Evolutionary conservation across 257 asterid genomes (phyloP), one percentile per base, ranked within the genome.

Genomic region (Cinchona pubescens): DNA sequence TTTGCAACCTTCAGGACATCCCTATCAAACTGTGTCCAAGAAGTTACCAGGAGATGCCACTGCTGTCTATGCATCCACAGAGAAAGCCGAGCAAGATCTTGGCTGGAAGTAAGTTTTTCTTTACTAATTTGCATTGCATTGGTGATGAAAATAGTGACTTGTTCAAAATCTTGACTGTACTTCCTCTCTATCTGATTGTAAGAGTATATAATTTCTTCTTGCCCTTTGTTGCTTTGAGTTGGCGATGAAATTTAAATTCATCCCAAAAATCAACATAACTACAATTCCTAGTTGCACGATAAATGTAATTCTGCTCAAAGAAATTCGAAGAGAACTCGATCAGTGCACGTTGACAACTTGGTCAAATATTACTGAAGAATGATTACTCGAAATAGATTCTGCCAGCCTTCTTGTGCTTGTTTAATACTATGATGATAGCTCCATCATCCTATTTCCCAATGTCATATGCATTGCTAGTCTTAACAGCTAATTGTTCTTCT

Each of bases 31-130:
- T 92, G 71, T 90, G 97, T 76, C 96, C 97, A 40, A 86, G 97
- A 81, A 84, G 98, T n/a, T n/a, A 79, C 83, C 90, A 7, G 97
- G 97, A 46, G 98, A 94, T 78, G 98, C 98, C 48, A 90, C 96
- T 1, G 96, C 96, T 76, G 98, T 94, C 67, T 94, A 92, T 74
- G 97, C 98, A 61, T 89, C 97, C 21, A 94, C 90, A 0, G 89
- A 88, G 71, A 94, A 88, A 82, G 97, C 96, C 43, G 87, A 72
- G 77, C 87, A 83, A 75, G 97, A 90, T 83, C 90, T 94, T 25
- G 98, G 98, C 40, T 94, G 97, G 97, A 90, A 88, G 98, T 94
- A 83, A 88, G 98, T 80, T 38, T 2, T 37, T 21, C 19, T 30
- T 11, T 25, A 67, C 38, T 43, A 12, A 2, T 42, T 12, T 25